Evolutionary conservation across 306 rosid genomes (phyloP), one percentile per base, ranked within the genome.

Genomic region (Vigna hirtella): DNA sequence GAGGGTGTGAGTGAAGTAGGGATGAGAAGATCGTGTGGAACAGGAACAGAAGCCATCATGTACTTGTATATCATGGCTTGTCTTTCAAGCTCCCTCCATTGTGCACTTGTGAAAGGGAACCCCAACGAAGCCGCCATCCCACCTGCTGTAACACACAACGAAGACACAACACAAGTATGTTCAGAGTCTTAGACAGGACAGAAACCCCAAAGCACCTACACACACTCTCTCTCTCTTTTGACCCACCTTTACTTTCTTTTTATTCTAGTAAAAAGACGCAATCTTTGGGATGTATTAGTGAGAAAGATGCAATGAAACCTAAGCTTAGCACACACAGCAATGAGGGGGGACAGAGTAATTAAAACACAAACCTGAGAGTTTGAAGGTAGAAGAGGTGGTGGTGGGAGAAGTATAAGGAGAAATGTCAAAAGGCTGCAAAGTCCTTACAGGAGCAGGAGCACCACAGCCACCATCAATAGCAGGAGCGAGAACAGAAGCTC

Each of bases 11-110:
- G 18, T 5, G 86, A 66, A 26, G 77, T 5, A n/a, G 89, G 74
- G 3, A 83, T 77, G 22, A 92, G 96, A 5, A 92, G 97, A 48
- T 86, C 83, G 70, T 79, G 66, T 62, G 97, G 97, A 68, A 92
- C 89, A 58, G 97, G 96, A 76, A 85, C 73, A 79, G 92, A 82
- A 49, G 92, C 92, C 88, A 87, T 73, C 89, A 92, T 90, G 89
- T 92, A 92, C 83, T 92, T 92, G 90, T 87, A 92, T 15, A 92
- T 87, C 97, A 90, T 86, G 10, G 93, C 93, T 82, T 92, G 97
- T 77, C 96, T 90, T 70, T 92, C 85, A 70, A 92, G 93, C 83
- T 92, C 97, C 68, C 67, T 89, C 96, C 96, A 84, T 85, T 92
- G 97, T 20, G 91, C 87, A 86, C 26, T 75, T 50, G 97, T 92